A percentile compares a stretch with the other conserved stretches of the same genome.
phyloP scores from a whole-genome alignment of 306 rosid genomes.

The Pyrus communis region DNA sequence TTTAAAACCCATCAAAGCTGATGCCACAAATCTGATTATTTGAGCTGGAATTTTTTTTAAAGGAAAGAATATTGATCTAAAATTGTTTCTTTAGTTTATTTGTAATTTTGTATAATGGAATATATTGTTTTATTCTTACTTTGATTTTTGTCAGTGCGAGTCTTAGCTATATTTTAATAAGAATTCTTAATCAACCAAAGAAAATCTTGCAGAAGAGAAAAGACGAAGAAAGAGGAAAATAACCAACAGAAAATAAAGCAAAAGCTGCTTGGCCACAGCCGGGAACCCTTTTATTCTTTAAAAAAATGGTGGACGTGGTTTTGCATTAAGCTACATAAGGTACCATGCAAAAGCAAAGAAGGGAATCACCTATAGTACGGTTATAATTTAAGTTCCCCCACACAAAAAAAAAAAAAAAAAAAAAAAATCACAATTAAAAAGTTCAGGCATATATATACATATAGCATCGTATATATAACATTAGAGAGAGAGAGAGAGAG shows the following conservation, averaged over 20 bases:
- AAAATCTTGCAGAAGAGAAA: constrained; percentile 27
- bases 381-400: neutral
- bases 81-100: neutral
- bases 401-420: too few relatives aligned
- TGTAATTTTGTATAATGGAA: neutral
- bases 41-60: neutral
- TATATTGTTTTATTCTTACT: neutral
- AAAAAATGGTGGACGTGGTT: constrained; percentile 40
- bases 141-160: neutral
- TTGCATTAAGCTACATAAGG: constrained; percentile 29
- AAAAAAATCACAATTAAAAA: too few relatives aligned
- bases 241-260: constrained; percentile 41
- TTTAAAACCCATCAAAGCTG: constrained; percentile 22
- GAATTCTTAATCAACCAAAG: neutral
- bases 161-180: neutral
- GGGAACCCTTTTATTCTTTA: constrained; percentile 55
- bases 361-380: constrained; percentile 2
- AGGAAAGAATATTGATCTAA: neutral
- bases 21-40: constrained; percentile 15
- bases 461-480: neutral
- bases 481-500: neutral
- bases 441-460: neutral
- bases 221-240: constrained; percentile 23
- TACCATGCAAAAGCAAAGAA: constrained; percentile 53
- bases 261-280: constrained; percentile 44